phyloP scores from a whole-genome alignment of 495 filamentous ascomycete genomes.

The Hyphodiscus hymeniophilus region DNA sequence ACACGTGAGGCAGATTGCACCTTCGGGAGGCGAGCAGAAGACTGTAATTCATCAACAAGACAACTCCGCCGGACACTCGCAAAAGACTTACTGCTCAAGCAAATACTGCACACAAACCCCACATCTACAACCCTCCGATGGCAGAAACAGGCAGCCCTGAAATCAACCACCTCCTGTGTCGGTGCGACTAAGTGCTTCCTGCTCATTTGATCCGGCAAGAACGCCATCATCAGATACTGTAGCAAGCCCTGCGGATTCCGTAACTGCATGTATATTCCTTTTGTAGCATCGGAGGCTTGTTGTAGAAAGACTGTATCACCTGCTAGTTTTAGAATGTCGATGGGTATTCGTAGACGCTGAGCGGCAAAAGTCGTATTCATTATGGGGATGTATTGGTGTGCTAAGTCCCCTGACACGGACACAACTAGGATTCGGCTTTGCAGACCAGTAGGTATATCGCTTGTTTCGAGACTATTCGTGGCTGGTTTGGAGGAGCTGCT shows the following conservation, averaged over 20 bases:
- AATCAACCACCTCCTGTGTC: conserved; percentile 83
- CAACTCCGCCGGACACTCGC: not conserved
- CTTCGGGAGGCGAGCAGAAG: conserved; percentile 57
- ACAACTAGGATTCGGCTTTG: conserved; percentile 80
- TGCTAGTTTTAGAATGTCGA: conserved; percentile 81
- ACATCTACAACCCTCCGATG: conserved; percentile 86
- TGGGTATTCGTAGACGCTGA: conserved; percentile 72
- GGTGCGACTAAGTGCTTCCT: conserved; percentile 62
- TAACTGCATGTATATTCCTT: conserved; percentile 76
- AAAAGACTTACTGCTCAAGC: conserved; percentile 63
- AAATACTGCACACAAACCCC: conserved; percentile 92
- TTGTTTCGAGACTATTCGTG: conserved; percentile 25
- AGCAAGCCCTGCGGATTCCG: conserved; percentile 61
- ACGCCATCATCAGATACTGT: conserved; percentile 94
- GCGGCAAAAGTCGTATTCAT: conserved; percentile 98
- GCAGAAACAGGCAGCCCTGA: conserved; percentile 94
- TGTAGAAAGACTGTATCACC: conserved; percentile 89
- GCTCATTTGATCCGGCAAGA: conserved; percentile 65
- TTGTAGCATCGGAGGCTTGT: conserved; percentile 85
- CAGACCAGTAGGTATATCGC: conserved; percentile 37
- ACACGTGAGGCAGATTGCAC: conserved; percentile 80
- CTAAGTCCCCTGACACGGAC: conserved; percentile 72
- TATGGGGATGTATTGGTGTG: conserved; percentile 89
- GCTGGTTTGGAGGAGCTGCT: conserved; percentile 24
- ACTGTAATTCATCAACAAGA: conserved; percentile 26